phyloP scores from a whole-genome alignment of 257 asterid genomes.

The Gentiana straminea region DNA sequence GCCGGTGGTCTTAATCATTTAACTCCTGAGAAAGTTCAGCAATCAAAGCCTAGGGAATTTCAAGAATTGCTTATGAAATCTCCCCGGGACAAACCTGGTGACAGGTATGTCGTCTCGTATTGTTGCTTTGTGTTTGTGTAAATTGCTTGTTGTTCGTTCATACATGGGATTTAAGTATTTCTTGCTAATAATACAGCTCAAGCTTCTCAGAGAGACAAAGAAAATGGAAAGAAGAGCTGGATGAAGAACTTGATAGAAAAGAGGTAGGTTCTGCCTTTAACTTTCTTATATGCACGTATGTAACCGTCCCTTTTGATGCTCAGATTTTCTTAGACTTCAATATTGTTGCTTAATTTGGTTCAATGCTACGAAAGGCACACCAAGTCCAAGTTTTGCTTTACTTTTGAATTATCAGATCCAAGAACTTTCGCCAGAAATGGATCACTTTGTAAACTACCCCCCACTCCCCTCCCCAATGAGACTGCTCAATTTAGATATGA shows the following conservation, averaged over 20 bases:
- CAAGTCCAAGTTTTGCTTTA: no score
- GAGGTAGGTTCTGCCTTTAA: constrained; percentile 48
- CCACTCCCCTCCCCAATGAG: no score
- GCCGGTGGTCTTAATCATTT: constrained; percentile 31
- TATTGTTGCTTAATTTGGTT: background rate
- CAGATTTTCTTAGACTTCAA: no score
- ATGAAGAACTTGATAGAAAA: constrained; percentile 72
- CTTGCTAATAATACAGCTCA: constrained; percentile 19
- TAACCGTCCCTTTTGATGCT: no score
- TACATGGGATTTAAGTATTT: constrained; percentile 13
- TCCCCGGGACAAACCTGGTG: constrained; percentile 56
- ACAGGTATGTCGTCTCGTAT: constrained; percentile 37
- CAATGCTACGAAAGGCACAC: no score
- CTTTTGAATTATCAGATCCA: no score
- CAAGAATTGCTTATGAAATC: constrained; percentile 42
- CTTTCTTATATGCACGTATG: no score
- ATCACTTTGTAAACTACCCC: no score
- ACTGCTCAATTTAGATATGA: no score
- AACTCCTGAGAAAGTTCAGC: constrained; percentile 44
- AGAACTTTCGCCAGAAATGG: no score
- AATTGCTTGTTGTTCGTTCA: background rate
- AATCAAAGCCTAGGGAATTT: constrained; percentile 21
- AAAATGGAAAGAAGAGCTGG: constrained; percentile 98
- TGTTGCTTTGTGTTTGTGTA: constrained; percentile 2
- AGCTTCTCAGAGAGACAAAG: constrained; percentile 67